These are phyloP conservation scores for Phanerodontia chrysosporium DNA, from an alignment of 768 basidiomycete species.

Conservation along the genomic window DNA sequence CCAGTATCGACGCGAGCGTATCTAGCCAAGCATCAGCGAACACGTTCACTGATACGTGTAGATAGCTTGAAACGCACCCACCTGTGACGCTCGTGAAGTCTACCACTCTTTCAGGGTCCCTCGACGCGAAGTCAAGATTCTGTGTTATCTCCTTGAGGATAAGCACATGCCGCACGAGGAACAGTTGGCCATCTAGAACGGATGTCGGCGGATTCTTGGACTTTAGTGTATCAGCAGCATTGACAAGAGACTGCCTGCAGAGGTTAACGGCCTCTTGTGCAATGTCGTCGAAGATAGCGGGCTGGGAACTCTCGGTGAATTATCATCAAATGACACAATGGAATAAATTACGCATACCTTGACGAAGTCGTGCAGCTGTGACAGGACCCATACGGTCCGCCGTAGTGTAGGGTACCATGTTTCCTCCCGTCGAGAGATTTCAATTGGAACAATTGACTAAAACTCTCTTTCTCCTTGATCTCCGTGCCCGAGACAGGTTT, in stretches of 20 bases:
- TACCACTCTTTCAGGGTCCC: slow-evolving; percentile 36
- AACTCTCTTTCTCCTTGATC: slow-evolving; percentile 63
- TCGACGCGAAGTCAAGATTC: slow-evolving; percentile 61
- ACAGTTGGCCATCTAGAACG: slow-evolving; percentile 71
- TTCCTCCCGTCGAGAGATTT: slow-evolving; percentile 71
- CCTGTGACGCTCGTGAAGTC: slow-evolving; percentile 58
- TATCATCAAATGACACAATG: background rate
- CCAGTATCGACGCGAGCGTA: slow-evolving; percentile 56
- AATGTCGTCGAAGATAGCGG: slow-evolving; percentile 94
- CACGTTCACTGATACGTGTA: background rate
- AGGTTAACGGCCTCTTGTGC: slow-evolving; percentile 87
- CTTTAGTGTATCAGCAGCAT: slow-evolving; percentile 65
- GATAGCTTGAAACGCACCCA: slow-evolving; percentile 29
- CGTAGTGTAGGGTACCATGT: slow-evolving; percentile 91
- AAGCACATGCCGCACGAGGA: slow-evolving; percentile 86
- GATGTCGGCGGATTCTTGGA: slow-evolving; percentile 40
- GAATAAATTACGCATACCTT: slow-evolving; percentile 56
- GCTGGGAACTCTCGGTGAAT: slow-evolving; percentile 40
- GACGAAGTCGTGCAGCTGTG: slow-evolving; percentile 86
- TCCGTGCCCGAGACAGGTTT: slow-evolving; percentile 41
- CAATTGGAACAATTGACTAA: slow-evolving; percentile 64
- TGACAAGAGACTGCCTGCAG: slow-evolving; percentile 50
- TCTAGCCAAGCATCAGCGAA: slow-evolving; percentile 30
- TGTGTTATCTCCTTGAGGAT: slow-evolving; percentile 88
- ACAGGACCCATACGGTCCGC: slow-evolving; percentile 88